Evolutionary conservation across 2,329 filamentous ascomycete species (phyloP), one percentile per base, ranked within the genome.

Genomic region (Truncatella angustata): DNA sequence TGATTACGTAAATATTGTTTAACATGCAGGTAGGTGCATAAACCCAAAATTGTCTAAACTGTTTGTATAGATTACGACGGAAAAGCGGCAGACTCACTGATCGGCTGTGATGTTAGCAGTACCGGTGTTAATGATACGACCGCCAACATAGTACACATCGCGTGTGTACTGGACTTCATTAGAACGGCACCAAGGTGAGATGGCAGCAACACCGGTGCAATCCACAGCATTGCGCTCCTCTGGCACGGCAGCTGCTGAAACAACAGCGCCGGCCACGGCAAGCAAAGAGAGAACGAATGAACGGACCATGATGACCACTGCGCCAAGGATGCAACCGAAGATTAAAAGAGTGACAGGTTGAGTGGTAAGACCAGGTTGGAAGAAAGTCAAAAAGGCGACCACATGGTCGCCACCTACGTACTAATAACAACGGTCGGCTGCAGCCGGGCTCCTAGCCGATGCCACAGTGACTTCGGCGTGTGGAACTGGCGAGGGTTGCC

Each of bases 81-180:
- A n/a, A 37, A 26, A 24, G 11, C 9, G 28, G 10, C 12, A n/a
- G 11, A 50, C 47, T 50, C 24, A 50, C 51, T 67, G 64, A 40
- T 59, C 57, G 12, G 58, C 54, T 46, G 60, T 55, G 49, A 60
- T 54, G 57, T 58, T 58, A 35, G 62, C 55, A 28, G 53, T 54
- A 50, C 59, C 51, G 20, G 60, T 50, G 26, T 58, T 48, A 12
- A 58, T 56, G 50, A 61, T 60, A 24, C 59, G 55, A 14, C 65
- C 65, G 30, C 65, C 65, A 35, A 66, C 62, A 50, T 66, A 66
- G 53, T 66, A 59, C 39, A 64, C 56, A 42, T 66, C 59, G 30
- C 63, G 61, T 16, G 24, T 34, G 49, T 54, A 54, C 24, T 14
- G 10, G 7, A 50, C 35, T 34, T 54, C 53, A n/a, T 46, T 43